A percentile compares a stretch with the other conserved stretches of the same genome.
These are phyloP conservation scores for Chloropicon primus DNA, from an alignment of 139 green algal genomes.

Conservation along the genomic window DNA sequence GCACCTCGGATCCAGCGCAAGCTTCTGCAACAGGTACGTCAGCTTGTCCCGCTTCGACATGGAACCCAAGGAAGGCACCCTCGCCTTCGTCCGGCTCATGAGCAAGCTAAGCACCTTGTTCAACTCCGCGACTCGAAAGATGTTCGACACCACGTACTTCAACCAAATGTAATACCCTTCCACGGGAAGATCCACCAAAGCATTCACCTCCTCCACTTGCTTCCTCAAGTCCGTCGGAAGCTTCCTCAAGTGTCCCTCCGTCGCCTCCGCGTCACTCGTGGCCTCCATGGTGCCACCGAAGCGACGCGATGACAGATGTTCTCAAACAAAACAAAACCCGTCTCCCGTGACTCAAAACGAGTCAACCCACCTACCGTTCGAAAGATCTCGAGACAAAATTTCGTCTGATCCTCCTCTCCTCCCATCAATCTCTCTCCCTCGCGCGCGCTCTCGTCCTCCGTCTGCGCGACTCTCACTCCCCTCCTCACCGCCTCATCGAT, in stretches of 20 bases:
- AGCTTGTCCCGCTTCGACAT: not conserved
- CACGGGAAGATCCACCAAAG: not conserved
- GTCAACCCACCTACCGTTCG: too few relatives aligned
- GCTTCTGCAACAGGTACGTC: not conserved
- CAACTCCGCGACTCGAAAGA: not conserved
- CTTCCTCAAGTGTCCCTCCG: not conserved
- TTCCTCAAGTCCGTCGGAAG: not conserved
- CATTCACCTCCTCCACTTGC: not conserved
- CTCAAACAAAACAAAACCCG: too few relatives aligned
- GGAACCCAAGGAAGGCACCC: not conserved
- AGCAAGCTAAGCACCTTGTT: not conserved
- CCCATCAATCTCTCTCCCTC: too few relatives aligned
- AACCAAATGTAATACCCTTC: not conserved
- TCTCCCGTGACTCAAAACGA: too few relatives aligned
- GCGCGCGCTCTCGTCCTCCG: too few relatives aligned
- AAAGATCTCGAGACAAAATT: too few relatives aligned
- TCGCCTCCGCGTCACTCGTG: not conserved
- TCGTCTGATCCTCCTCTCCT: too few relatives aligned
- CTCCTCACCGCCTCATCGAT: too few relatives aligned
- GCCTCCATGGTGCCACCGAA: not conserved
- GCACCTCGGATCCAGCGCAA: not conserved
- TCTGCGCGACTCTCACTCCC: too few relatives aligned
- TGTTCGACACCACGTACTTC: not conserved
- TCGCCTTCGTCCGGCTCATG: not conserved
- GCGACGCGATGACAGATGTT: too few relatives aligned